Percentiles rank a stretch among this genome's conserved stretches.
Evolutionary conservation across 2,329 filamentous ascomycete species (phyloP).

Genomic region (Cercospora zeina): DNA sequence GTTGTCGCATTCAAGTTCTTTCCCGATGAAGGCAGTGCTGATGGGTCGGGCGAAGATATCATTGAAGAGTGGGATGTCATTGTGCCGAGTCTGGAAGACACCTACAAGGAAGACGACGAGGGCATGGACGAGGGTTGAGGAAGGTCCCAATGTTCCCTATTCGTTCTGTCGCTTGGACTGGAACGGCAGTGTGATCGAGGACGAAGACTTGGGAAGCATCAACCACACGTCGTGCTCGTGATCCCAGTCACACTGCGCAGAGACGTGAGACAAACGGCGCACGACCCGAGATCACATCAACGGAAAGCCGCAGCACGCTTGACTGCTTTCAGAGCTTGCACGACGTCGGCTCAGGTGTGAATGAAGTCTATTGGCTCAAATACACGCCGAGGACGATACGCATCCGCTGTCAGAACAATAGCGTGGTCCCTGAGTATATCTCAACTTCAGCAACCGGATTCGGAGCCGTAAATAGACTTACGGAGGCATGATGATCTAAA

Average conservation of each 20-base stretch:
- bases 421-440: constrained; percentile 20
- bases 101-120: constrained; percentile 36
- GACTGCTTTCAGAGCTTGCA: constrained; percentile 2
- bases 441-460: constrained; percentile 10
- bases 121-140: constrained; percentile 32
- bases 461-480: neutral
- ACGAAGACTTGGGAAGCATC: neutral
- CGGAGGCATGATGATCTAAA: neutral
- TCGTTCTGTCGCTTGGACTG: neutral
- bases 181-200: neutral
- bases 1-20: constrained; percentile 42
- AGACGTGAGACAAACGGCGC: neutral
- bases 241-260: neutral
- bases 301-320: constrained; percentile 17
- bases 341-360: constrained; percentile 14
- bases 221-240: neutral
- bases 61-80: constrained; percentile 39
- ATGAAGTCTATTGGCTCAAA: constrained; percentile 13
- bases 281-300: constrained; percentile 4
- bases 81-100: constrained; percentile 39
- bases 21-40: constrained; percentile 25
- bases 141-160: constrained; percentile 9
- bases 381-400: constrained; percentile 12
- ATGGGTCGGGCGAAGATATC: constrained; percentile 26
- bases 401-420: constrained; percentile 22